These are phyloP conservation scores for Suillus sp. DNA, from an alignment of 768 basidiomycete genomes.

Conservation along the genomic window DNA sequence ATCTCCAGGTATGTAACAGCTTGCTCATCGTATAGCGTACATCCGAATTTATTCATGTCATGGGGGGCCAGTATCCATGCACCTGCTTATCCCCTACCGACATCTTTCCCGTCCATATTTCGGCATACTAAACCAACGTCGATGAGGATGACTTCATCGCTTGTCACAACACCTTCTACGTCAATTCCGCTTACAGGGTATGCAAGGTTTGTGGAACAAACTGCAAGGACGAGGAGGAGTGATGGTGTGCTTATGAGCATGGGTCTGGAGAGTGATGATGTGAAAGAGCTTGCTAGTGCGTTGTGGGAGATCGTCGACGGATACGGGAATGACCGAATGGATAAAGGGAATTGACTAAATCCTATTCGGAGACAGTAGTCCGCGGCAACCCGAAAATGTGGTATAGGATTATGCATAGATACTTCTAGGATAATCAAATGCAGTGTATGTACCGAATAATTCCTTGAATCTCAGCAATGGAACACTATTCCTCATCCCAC, in stretches of 20 bases:
- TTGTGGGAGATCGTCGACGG: slow-evolving; percentile 62
- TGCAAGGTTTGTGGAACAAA: slow-evolving; percentile 51
- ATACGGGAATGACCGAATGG: slow-evolving; percentile 29
- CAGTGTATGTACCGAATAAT: no score
- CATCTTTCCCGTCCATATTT: slow-evolving; percentile 58
- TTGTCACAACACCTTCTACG: slow-evolving; percentile 44
- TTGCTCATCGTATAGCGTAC: slow-evolving; percentile 4
- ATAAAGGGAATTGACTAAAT: slow-evolving; percentile 24
- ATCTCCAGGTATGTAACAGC: slow-evolving; percentile 40
- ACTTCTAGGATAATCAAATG: neutral
- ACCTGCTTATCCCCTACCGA: slow-evolving; percentile 58
- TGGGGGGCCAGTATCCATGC: slow-evolving; percentile 44
- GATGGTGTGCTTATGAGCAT: slow-evolving; percentile 35
- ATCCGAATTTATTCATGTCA: slow-evolving; percentile 12
- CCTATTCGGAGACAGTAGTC: neutral
- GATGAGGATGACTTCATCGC: slow-evolving; percentile 43
- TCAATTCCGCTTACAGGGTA: slow-evolving; percentile 50
- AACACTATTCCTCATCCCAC: neutral
- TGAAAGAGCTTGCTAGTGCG: slow-evolving; percentile 56
- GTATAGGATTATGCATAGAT: neutral
- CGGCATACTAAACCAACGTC: slow-evolving; percentile 19
- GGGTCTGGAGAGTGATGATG: slow-evolving; percentile 56
- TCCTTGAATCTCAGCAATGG: neutral
- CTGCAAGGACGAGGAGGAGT: slow-evolving; percentile 38
- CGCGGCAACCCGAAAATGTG: neutral